These are phyloP conservation scores for Podaxis pistillaris DNA, from an alignment of 768 basidiomycete genomes.

Conservation along the genomic window DNA sequence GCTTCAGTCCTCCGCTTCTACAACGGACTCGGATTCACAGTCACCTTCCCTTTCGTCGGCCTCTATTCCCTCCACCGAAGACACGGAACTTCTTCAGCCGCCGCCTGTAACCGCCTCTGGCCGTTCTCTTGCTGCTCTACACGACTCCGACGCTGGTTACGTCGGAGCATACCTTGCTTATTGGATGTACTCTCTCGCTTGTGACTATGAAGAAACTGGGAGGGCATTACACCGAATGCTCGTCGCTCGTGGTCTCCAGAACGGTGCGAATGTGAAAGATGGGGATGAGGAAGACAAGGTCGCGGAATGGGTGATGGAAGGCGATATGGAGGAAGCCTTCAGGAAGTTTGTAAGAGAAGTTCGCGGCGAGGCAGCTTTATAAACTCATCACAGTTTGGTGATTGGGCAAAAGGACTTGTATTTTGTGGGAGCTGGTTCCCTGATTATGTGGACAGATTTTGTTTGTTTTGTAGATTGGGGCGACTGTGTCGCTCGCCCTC, in stretches of 20 bases:
- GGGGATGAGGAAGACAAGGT: background rate
- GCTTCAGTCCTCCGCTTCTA: conserved; percentile 7
- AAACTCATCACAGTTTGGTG: background rate
- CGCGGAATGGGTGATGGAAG: conserved; percentile 15
- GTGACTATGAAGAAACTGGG: conserved; percentile 41
- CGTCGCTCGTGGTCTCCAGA: conserved; percentile 18
- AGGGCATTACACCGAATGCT: conserved; percentile 33
- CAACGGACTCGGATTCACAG: conserved; percentile 8
- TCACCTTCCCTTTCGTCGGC: conserved; percentile 9
- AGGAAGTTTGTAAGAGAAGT: conserved; percentile 27
- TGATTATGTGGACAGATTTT: background rate
- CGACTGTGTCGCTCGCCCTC: background rate
- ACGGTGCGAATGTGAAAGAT: background rate
- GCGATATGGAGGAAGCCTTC: conserved; percentile 30
- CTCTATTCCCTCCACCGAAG: conserved; percentile 1
- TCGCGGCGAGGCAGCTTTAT: conserved; percentile 5
- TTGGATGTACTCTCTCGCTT: conserved; percentile 43
- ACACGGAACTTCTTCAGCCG: conserved; percentile 5
- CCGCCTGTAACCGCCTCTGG: conserved; percentile 26
- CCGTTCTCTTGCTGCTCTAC: conserved; percentile 36
- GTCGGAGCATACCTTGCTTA: conserved; percentile 41
- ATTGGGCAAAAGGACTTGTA: background rate
- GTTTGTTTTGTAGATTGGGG: background rate
- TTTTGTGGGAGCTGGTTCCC: background rate
- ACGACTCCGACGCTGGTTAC: conserved; percentile 39